These are phyloP conservation scores for Zygoascus hellenicus DNA, from an alignment of 1,139 yeast species.

Conservation along the genomic window DNA sequence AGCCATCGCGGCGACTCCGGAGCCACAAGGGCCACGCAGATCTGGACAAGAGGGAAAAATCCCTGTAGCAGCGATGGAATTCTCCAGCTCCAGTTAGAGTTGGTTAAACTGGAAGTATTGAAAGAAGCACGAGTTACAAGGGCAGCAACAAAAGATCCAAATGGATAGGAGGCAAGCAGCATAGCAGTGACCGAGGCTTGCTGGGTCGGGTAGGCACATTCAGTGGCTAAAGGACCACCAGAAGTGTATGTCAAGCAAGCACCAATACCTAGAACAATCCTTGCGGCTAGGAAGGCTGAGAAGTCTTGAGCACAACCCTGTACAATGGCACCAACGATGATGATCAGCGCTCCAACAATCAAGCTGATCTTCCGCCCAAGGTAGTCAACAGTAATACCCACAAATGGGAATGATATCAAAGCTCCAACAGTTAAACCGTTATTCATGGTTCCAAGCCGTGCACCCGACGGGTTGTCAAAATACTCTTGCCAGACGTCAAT, in stretches of 20 bases:
- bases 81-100: slow-evolving; percentile 40
- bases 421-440: slow-evolving; percentile 52
- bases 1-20: slow-evolving; percentile 74
- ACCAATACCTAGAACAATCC: slow-evolving; percentile 48
- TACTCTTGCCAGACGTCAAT: slow-evolving; percentile 35
- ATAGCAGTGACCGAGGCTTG: slow-evolving; percentile 43
- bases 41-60: slow-evolving; percentile 35
- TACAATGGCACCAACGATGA: slow-evolving; percentile 42
- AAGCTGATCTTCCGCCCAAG: slow-evolving; percentile 45
- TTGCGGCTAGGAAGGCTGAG: slow-evolving; percentile 43
- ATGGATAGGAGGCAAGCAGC: slow-evolving; percentile 46
- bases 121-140: slow-evolving; percentile 47
- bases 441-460: slow-evolving; percentile 41
- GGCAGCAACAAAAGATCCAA: slow-evolving; percentile 52
- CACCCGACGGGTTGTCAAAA: slow-evolving; percentile 42
- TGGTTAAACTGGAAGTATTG: slow-evolving; percentile 16
- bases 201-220: slow-evolving; percentile 38
- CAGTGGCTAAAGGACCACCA: slow-evolving; percentile 41
- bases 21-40: slow-evolving; percentile 27
- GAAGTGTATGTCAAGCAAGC: slow-evolving; percentile 39
- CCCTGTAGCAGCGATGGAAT: slow-evolving; percentile 41
- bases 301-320: slow-evolving; percentile 39
- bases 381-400: slow-evolving; percentile 39
- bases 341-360: slow-evolving; percentile 37
- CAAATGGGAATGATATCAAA: slow-evolving; percentile 23